Evolutionary conservation across 768 basidiomycete species (phyloP).

Genomic region (Rhizopogon rudus): DNA sequence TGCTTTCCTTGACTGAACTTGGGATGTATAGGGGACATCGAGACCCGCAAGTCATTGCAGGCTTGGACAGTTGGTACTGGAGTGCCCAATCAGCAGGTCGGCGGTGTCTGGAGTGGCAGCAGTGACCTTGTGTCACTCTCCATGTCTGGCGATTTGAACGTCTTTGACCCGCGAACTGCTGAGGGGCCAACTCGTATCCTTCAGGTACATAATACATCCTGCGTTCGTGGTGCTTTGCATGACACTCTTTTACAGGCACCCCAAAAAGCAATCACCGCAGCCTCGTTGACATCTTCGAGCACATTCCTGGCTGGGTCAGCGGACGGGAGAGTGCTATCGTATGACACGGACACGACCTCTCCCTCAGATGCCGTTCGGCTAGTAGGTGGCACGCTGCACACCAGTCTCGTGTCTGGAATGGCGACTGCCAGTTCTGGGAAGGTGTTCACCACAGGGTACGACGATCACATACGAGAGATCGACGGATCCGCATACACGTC

Average conservation of each 20-base stretch:
- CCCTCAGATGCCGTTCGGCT: conserved; percentile 32
- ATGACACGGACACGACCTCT: conserved; percentile 34
- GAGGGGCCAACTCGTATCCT: conserved; percentile 58
- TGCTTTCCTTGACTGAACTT: neutral
- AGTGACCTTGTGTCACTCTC: conserved; percentile 79
- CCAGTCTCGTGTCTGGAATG: conserved; percentile 63
- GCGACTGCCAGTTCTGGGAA: conserved; percentile 41
- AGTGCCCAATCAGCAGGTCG: conserved; percentile 81
- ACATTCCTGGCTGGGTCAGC: conserved; percentile 81
- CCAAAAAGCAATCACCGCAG: conserved; percentile 74
- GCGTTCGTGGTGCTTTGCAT: neutral
- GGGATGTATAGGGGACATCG: conserved; percentile 65
- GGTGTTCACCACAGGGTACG: conserved; percentile 72
- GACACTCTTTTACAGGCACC: conserved; percentile 49
- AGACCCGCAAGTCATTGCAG: conserved; percentile 57
- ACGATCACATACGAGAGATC: conserved; percentile 74
- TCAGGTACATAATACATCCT: conserved; percentile 40
- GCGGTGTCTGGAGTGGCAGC: conserved; percentile 76
- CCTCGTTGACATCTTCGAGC: conserved; percentile 34
- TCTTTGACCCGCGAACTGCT: conserved; percentile 72
- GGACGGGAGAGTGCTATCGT: conserved; percentile 71
- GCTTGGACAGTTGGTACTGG: conserved; percentile 73
- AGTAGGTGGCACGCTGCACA: conserved; percentile 64
- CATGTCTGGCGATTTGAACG: conserved; percentile 72
- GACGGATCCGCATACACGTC: conserved; percentile 46